Base-by-base conservation (phyloP, 2,329 filamentous ascomycete species). In the Monosporascus sp. region DNA sequence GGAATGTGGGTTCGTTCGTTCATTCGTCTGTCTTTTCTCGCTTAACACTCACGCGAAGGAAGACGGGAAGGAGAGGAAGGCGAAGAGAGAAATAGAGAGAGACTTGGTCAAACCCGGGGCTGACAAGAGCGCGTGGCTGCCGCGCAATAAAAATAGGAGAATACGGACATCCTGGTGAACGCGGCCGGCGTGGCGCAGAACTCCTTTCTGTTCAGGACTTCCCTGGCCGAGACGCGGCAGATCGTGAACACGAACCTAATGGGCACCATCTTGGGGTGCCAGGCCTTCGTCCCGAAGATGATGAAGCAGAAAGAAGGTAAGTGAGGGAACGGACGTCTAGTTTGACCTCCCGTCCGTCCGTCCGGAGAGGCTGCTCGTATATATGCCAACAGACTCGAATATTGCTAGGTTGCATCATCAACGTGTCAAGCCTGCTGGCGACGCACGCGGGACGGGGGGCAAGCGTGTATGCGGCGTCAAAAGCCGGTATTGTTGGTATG, bases 381-480 rank as follows among this genome's bases (percentile, higher is more conserved):
- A 35, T 35, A 35, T 35, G 9, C 31, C 31, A 35, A 35, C 31
- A 35, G 31, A 35, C 31, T 35, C 31, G 31, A 35, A 35, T 35
- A 67, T 43, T 9, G 39, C 5, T 46, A 81, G 81, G 78, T 7
- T 89, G 83, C 63, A 91, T 96, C 56, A 85, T 96, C 68, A 96
- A 96, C 64, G 74, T 96, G 22, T 85, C 88, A 1, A 93, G 88
- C 47, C 73, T 95, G 31, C 78, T 96, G 46, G 90, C 84, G 0
- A 65, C 78, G 1, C 85, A 85, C 53, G 87, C 84, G 1, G 88
- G 86, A 1, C 75, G 75, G 2, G 91, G 91, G 6, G 84, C 87
- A 14, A 81, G 86, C 5, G 81, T 84, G 0, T 94, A 94, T 66
- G 85, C 87, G 6, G 88, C 89, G 7, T 86, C 85, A 44, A 96